A percentile compares a stretch with the other conserved stretches of the same genome.
These are phyloP conservation scores for Pestalotiopsis sp. DNA, from an alignment of 2,329 filamentous ascomycete genomes.

Conservation along the genomic window DNA sequence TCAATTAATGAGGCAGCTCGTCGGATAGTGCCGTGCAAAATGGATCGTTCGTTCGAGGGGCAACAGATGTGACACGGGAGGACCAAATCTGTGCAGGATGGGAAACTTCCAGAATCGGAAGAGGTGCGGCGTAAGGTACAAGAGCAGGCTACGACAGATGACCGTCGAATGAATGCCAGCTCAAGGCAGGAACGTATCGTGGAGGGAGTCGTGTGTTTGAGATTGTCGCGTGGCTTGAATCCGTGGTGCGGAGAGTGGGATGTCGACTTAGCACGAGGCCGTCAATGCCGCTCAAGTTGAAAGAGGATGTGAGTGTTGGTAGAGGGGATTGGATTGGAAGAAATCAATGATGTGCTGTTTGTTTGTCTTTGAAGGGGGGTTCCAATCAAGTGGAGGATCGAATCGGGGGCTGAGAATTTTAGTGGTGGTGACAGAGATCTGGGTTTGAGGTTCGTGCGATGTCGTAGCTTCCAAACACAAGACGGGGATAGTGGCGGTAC, in stretches of 20 bases:
- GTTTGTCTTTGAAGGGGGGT: neutral
- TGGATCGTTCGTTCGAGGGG: neutral
- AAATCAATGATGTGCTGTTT: neutral
- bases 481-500: slow-evolving; percentile 2
- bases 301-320: neutral
- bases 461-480: slow-evolving; percentile 6
- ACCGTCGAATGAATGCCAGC: slow-evolving; percentile 9
- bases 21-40: neutral
- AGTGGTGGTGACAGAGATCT: slow-evolving; percentile 1
- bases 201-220: neutral
- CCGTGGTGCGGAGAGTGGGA: neutral
- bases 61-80: neutral
- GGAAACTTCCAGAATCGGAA: neutral
- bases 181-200: neutral
- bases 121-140: neutral
- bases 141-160: slow-evolving; percentile 12
- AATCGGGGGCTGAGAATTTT: slow-evolving; percentile 4
- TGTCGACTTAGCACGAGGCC: neutral
- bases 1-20: neutral
- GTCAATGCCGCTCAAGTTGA: neutral
- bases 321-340: neutral
- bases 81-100: neutral
- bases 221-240: neutral
- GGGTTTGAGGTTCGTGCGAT: slow-evolving; percentile 7
- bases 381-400: neutral